Percentiles rank a stretch among this genome's conserved stretches.
phyloP scores from a whole-genome alignment of 768 basidiomycete genomes.

The Lactarius quietus region DNA sequence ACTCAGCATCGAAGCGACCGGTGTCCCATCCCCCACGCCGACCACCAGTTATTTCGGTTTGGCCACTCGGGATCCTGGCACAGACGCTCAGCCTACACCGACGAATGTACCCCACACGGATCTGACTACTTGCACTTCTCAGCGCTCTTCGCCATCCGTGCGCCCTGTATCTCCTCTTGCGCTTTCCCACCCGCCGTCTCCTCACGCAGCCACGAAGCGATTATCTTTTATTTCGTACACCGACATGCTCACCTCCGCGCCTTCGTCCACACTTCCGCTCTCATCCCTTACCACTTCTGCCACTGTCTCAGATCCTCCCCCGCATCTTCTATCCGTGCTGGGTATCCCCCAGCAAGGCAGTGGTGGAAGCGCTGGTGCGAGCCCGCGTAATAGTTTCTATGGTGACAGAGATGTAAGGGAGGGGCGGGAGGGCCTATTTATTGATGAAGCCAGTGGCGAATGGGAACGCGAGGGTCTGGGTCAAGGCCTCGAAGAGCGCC shows the following conservation, averaged over 20 bases:
- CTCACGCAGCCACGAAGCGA: slow-evolving; percentile 51
- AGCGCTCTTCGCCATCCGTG: slow-evolving; percentile 27
- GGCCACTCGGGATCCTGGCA: slow-evolving; percentile 31
- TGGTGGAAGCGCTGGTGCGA: slow-evolving; percentile 32
- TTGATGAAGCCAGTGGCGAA: slow-evolving; percentile 74
- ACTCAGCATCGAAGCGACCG: neutral
- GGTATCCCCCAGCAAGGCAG: slow-evolving; percentile 37
- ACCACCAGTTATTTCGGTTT: slow-evolving; percentile 33
- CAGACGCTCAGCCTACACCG: slow-evolving; percentile 27
- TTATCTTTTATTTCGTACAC: slow-evolving; percentile 88
- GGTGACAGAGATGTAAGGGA: slow-evolving; percentile 23
- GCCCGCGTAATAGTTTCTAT: slow-evolving; percentile 27
- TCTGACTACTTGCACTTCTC: slow-evolving; percentile 25
- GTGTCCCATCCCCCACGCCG: slow-evolving; percentile 29
- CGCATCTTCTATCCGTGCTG: slow-evolving; percentile 66
- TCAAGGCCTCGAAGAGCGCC: slow-evolving; percentile 73
- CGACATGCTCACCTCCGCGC: slow-evolving; percentile 77
- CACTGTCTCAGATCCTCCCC: slow-evolving; percentile 55
- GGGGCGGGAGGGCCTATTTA: slow-evolving; percentile 31
- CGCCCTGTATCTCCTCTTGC: slow-evolving; percentile 29
- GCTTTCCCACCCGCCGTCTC: slow-evolving; percentile 46
- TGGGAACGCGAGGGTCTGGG: slow-evolving; percentile 88
- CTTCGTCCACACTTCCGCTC: slow-evolving; percentile 66
- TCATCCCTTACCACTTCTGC: slow-evolving; percentile 67
- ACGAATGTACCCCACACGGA: slow-evolving; percentile 28